Evolutionary conservation across 78 protist species (phyloP).

Genomic region (Polysphondylium violaceum): DNA sequence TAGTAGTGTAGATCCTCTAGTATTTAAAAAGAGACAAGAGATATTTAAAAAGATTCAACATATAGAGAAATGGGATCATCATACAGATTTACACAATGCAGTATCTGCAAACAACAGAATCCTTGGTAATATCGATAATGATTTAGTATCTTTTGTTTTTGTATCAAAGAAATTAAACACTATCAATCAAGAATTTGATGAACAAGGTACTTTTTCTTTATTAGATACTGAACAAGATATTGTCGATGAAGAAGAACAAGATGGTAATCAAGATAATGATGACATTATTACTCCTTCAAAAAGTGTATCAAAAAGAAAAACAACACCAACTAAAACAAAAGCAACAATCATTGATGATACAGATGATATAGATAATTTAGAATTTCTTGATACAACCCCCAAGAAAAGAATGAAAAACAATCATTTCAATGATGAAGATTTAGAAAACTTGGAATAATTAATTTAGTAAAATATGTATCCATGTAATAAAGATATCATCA

Average conservation of each 20-base stretch:
- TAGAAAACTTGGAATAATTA: too few relatives aligned
- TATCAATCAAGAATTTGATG: background rate
- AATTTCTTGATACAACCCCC: too few relatives aligned
- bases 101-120: background rate
- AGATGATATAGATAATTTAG: too few relatives aligned
- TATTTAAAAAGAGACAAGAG: background rate
- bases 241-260: background rate
- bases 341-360: background rate
- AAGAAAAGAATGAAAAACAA: too few relatives aligned
- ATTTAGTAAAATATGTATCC: too few relatives aligned
- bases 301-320: conserved; percentile 2
- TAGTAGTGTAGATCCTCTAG: background rate
- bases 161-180: conserved; percentile 3
- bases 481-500: too few relatives aligned
- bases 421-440: too few relatives aligned
- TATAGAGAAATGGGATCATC: conserved; percentile 40
- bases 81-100: background rate
- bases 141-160: conserved; percentile 14
- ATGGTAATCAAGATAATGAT: background rate
- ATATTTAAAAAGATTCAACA: conserved; percentile 16
- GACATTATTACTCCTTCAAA: background rate
- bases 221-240: background rate
- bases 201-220: conserved; percentile 30
- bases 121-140: background rate
- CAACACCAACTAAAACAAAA: too few relatives aligned